These are phyloP conservation scores for Solanum rostratum DNA, from an alignment of 257 asterid genomes.

Conservation along the genomic window DNA sequence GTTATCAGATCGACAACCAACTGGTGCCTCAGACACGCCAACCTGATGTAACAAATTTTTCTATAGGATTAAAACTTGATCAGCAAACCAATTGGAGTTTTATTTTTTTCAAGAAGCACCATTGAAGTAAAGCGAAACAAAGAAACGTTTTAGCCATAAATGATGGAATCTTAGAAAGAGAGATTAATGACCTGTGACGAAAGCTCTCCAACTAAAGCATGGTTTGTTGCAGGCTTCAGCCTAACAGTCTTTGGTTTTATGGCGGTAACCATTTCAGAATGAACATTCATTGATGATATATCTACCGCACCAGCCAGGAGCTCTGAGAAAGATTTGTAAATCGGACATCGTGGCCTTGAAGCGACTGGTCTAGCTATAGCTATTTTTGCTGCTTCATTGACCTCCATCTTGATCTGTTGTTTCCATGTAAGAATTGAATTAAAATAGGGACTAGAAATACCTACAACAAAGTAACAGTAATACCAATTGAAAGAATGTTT, in stretches of 20 bases:
- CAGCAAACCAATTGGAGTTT: neutral
- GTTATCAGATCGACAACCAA: constrained; percentile 11
- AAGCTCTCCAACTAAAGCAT: neutral
- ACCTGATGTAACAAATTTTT: constrained; percentile 23
- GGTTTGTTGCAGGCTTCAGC: constrained; percentile 30
- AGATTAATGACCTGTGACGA: constrained; percentile 12
- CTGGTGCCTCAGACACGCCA: constrained; percentile 17
- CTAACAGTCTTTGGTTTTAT: constrained; percentile 55
- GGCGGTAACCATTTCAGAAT: constrained; percentile 29
- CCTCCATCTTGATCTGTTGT: constrained; percentile 25
- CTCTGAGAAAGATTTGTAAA: constrained; percentile 38
- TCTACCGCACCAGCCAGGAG: constrained; percentile 34
- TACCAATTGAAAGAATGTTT: neutral
- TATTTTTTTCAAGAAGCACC: neutral
- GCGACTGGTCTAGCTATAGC: constrained; percentile 78
- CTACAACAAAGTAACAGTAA: neutral
- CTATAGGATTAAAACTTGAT: neutral
- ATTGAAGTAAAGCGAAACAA: neutral
- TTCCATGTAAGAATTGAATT: neutral
- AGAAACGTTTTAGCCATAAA: neutral
- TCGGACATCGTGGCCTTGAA: constrained; percentile 48
- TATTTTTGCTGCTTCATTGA: constrained; percentile 31
- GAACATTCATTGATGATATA: constrained; percentile 24
- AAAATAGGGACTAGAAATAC: neutral
- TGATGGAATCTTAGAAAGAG: neutral